phyloP scores from a whole-genome alignment of 345 rosid genomes.

The Toxicodendron radicans region DNA sequence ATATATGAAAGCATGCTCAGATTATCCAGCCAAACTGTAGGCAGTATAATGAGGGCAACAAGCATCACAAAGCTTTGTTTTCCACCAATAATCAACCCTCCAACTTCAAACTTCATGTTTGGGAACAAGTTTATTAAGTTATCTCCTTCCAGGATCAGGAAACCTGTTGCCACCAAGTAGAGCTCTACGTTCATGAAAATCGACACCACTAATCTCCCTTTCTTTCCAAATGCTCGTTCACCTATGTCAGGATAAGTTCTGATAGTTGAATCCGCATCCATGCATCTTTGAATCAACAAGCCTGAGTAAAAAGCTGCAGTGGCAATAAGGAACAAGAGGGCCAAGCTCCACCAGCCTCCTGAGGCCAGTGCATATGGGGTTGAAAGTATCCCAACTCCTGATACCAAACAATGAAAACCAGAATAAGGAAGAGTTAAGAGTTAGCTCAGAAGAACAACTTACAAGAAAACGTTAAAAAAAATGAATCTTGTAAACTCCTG shows the following conservation, averaged over 20 bases:
- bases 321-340: slow-evolving; percentile 56
- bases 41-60: slow-evolving; percentile 66
- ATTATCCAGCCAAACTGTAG: slow-evolving; percentile 81
- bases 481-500: too few relatives aligned
- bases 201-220: slow-evolving; percentile 56
- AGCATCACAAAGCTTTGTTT: slow-evolving; percentile 60
- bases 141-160: slow-evolving; percentile 89
- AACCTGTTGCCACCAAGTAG: slow-evolving; percentile 76
- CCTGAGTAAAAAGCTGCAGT: slow-evolving; percentile 64
- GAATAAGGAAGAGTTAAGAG: background rate
- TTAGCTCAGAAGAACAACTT: background rate
- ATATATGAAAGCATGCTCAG: slow-evolving; percentile 75
- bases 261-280: slow-evolving; percentile 69
- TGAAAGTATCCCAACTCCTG: slow-evolving; percentile 91
- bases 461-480: too few relatives aligned
- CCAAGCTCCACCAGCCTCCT: slow-evolving; percentile 91
- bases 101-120: slow-evolving; percentile 39
- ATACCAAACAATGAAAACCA: background rate
- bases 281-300: slow-evolving; percentile 70
- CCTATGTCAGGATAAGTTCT: slow-evolving; percentile 85
- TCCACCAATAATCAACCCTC: slow-evolving; percentile 46
- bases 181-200: slow-evolving; percentile 77
- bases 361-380: slow-evolving; percentile 81
- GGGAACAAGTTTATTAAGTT: slow-evolving; percentile 68
- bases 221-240: slow-evolving; percentile 68